These are phyloP conservation scores for Vickermania ingenoplastis DNA, from an alignment of 208 protist species.

Conservation along the genomic window DNA sequence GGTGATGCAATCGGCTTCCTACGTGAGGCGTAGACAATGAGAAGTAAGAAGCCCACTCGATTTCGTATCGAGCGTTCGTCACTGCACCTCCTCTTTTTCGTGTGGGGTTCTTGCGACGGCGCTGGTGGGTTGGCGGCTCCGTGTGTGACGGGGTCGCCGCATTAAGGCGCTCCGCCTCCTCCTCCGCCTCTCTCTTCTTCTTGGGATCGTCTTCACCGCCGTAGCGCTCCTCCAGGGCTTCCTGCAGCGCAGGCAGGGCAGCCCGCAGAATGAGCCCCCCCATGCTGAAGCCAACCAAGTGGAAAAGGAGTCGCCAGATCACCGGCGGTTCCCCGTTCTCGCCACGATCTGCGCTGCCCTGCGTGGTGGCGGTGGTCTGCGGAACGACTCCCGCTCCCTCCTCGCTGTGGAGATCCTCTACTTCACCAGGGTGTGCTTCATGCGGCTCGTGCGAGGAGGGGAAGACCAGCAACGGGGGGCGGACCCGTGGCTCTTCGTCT, in stretches of 20 bases:
- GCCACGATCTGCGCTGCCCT: too few relatives aligned
- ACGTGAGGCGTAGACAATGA: neutral
- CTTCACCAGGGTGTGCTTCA: too few relatives aligned
- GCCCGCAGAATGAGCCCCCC: conserved; percentile 61
- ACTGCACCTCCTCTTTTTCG: too few relatives aligned
- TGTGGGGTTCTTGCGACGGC: too few relatives aligned
- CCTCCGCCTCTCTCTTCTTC: neutral
- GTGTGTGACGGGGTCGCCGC: neutral
- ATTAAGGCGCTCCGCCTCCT: neutral
- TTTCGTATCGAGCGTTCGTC: neutral
- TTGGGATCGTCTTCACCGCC: neutral
- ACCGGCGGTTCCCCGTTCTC: too few relatives aligned
- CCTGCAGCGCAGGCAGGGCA: conserved; percentile 29
- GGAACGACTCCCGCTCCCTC: too few relatives aligned
- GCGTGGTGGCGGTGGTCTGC: too few relatives aligned
- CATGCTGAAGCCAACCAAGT: conserved; percentile 50
- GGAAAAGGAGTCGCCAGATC: conserved; percentile 23
- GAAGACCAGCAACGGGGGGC: too few relatives aligned
- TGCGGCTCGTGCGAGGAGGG: too few relatives aligned
- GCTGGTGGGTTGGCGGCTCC: neutral
- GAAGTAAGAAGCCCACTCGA: neutral
- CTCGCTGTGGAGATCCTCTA: too few relatives aligned
- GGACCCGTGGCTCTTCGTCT: too few relatives aligned
- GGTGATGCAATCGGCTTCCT: neutral
- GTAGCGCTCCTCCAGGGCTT: neutral